Evolutionary conservation across 345 rosid genomes (phyloP).

Genomic region (Salix exigua): DNA sequence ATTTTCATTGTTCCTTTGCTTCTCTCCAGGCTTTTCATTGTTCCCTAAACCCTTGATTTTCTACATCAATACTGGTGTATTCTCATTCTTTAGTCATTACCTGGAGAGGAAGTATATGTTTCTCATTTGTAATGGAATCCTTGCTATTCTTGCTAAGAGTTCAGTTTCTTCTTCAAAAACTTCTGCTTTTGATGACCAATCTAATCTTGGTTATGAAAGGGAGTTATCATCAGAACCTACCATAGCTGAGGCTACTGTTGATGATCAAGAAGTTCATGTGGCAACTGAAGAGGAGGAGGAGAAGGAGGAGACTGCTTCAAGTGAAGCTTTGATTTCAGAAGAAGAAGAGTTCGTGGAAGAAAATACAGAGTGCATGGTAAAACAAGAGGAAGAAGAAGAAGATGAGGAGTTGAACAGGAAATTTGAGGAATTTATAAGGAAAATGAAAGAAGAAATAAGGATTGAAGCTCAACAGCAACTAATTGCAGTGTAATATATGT

Average conservation of each 20-base stretch:
- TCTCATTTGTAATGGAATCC: slow-evolving; percentile 53
- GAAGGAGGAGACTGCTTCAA: not conserved
- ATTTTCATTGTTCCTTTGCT: slow-evolving; percentile 30
- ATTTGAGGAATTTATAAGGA: slow-evolving; percentile 60
- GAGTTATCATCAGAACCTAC: not conserved
- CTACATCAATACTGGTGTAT: slow-evolving; percentile 33
- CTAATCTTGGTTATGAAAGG: not conserved
- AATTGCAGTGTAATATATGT: slow-evolving; percentile 27
- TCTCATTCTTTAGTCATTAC: slow-evolving; percentile 31
- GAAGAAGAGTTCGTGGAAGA: slow-evolving; percentile 7
- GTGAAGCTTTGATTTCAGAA: slow-evolving; percentile 2
- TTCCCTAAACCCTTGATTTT: slow-evolving; percentile 31
- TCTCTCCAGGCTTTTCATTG: slow-evolving; percentile 27
- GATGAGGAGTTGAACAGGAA: slow-evolving; percentile 37
- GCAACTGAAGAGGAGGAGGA: not conserved
- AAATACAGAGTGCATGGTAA: not conserved
- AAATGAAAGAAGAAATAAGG: slow-evolving; percentile 61
- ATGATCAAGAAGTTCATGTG: not conserved
- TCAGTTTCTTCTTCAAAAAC: not conserved
- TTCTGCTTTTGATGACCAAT: slow-evolving; percentile 5
- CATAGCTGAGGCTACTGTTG: not conserved
- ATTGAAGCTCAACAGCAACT: slow-evolving; percentile 41
- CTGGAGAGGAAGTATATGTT: slow-evolving; percentile 54
- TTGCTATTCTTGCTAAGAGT: slow-evolving; percentile 42
- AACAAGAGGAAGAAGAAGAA: slow-evolving; percentile 13